These are phyloP conservation scores for Rhizopus delemar DNA, from an alignment of 371 early-diverging fungal genomes.

Conservation along the genomic window DNA sequence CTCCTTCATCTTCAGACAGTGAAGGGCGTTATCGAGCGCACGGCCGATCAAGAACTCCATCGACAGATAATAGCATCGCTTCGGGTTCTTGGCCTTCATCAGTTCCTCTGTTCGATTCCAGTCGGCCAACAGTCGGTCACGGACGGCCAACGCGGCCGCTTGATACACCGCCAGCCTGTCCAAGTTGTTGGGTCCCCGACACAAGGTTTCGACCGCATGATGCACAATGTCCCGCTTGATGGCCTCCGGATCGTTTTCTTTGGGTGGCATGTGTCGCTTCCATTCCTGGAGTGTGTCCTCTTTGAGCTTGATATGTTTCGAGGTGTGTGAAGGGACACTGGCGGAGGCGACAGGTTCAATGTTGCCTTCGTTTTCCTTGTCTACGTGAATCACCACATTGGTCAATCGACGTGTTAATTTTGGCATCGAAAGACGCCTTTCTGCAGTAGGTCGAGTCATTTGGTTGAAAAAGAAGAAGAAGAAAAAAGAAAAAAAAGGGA, in stretches of 20 bases:
- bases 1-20: slow-evolving; percentile 78
- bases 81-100: slow-evolving; percentile 59
- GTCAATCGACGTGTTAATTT: slow-evolving; percentile 35
- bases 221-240: slow-evolving; percentile 57
- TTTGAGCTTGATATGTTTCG: slow-evolving; percentile 21
- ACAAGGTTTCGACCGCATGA: slow-evolving; percentile 79
- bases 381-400: slow-evolving; percentile 30
- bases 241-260: slow-evolving; percentile 14
- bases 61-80: slow-evolving; percentile 92
- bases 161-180: slow-evolving; percentile 85
- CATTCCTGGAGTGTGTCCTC: slow-evolving; percentile 15
- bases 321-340: slow-evolving; percentile 24
- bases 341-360: slow-evolving; percentile 21
- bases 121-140: slow-evolving; percentile 82
- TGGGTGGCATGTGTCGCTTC: slow-evolving; percentile 15
- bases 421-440: slow-evolving; percentile 37
- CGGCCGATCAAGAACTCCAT: slow-evolving; percentile 93
- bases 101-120: slow-evolving; percentile 88
- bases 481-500: background rate
- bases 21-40: slow-evolving; percentile 89
- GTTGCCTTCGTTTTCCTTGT: slow-evolving; percentile 20
- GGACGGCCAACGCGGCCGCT: slow-evolving; percentile 80
- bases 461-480: slow-evolving; percentile 9
- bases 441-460: slow-evolving; percentile 20
- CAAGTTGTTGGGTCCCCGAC: slow-evolving; percentile 78